phyloP scores from a whole-genome alignment of 805 yeast genomes.

The Starmerella vaccinii region DNA sequence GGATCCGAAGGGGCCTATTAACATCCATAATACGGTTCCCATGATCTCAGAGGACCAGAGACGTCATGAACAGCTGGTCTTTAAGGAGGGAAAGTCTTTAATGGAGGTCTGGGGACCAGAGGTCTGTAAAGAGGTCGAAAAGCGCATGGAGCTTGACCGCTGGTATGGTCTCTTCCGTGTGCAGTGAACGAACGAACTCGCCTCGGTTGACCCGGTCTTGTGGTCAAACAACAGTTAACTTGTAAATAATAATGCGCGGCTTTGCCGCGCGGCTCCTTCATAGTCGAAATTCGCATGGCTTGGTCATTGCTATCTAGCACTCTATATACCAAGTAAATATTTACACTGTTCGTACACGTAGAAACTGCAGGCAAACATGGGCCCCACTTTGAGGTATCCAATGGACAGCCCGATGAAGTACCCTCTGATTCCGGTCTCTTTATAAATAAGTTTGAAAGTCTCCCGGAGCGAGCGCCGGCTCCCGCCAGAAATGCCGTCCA shows the following conservation, averaged over 20 bases:
- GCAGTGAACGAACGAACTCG: slow-evolving; percentile 17
- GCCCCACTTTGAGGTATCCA: slow-evolving; percentile 89
- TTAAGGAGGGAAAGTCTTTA: slow-evolving; percentile 54
- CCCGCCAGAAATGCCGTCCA: slow-evolving; percentile 39
- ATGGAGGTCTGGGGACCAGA: slow-evolving; percentile 55
- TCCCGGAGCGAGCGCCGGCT: slow-evolving; percentile 4
- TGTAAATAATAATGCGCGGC: neutral
- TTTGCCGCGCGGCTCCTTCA: neutral
- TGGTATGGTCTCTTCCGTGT: slow-evolving; percentile 53
- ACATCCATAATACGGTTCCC: slow-evolving; percentile 70
- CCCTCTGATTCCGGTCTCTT: slow-evolving; percentile 73
- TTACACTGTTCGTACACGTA: slow-evolving; percentile 87
- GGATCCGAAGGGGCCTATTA: slow-evolving; percentile 57
- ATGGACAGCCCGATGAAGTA: slow-evolving; percentile 90
- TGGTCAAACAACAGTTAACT: neutral
- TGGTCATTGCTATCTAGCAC: no score
- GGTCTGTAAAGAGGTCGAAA: slow-evolving; percentile 43
- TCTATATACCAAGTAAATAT: slow-evolving; percentile 50
- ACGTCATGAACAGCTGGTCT: slow-evolving; percentile 63
- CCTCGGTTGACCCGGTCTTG: neutral
- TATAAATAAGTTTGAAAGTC: slow-evolving; percentile 46
- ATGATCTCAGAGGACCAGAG: slow-evolving; percentile 83
- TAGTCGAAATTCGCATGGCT: no score
- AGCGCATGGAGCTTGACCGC: slow-evolving; percentile 63
- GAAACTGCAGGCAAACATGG: slow-evolving; percentile 95